These are phyloP conservation scores for Acacia confusa DNA, from an alignment of 306 rosid species.

Conservation along the genomic window DNA sequence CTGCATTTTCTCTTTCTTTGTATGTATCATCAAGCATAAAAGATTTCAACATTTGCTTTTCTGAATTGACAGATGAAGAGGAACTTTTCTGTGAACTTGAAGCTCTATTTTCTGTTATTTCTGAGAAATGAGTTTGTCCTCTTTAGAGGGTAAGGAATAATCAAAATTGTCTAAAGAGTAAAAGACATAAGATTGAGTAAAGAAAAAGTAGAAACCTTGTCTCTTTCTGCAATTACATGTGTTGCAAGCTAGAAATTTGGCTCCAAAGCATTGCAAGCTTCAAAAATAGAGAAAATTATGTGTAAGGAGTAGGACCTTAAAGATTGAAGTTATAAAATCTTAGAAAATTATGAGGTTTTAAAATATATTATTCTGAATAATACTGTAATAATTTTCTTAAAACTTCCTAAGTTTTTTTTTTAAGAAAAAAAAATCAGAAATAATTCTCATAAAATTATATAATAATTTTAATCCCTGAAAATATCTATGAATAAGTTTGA, in stretches of 20 bases:
- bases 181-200: not conserved
- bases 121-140: not conserved
- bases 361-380: not conserved
- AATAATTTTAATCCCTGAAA: too few species aligned
- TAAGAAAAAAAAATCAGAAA: too few species aligned
- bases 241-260: not conserved
- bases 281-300: not conserved
- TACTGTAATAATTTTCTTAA: too few species aligned
- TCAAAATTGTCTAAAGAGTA: not conserved
- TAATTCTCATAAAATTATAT: not conserved
- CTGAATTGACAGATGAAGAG: not conserved
- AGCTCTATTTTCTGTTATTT: not conserved
- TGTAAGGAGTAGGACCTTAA: not conserved
- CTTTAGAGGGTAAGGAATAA: not conserved
- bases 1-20: not conserved
- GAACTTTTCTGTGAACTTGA: not conserved
- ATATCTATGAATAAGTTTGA: not conserved
- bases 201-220: not conserved
- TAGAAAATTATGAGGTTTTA: not conserved
- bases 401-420: too few species aligned
- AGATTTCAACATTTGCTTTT: not conserved
- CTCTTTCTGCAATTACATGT: not conserved
- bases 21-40: not conserved
- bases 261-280: not conserved
- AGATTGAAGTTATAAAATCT: not conserved